phyloP scores from a whole-genome alignment of 176 grass and related monocot species.

The Avena insularis region DNA sequence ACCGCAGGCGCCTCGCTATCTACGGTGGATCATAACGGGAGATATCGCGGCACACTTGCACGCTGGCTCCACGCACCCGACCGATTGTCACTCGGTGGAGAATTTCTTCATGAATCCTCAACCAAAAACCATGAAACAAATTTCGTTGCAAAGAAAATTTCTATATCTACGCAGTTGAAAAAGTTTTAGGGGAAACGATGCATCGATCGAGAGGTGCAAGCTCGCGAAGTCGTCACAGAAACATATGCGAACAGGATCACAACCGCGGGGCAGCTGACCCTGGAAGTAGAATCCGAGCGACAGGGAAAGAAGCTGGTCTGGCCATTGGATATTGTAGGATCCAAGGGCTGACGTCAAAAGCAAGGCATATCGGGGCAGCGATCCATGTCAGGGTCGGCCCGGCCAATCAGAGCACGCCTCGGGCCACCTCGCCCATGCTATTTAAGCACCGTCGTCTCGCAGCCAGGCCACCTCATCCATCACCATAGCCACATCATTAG shows the following conservation, averaged over 20 bases:
- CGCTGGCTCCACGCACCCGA: background rate
- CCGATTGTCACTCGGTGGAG: background rate
- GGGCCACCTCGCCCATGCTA: constrained; percentile 22
- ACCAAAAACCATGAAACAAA: constrained; percentile 16
- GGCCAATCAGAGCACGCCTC: constrained; percentile 50
- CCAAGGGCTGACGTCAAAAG: constrained; percentile 20
- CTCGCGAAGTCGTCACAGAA: constrained; percentile 51
- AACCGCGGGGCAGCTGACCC: background rate
- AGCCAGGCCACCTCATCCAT: background rate
- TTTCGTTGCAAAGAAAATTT: constrained; percentile 40
- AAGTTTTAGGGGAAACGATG: background rate
- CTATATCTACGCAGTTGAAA: rapidly evolving
- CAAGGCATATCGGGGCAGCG: background rate
- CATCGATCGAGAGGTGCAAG: constrained; percentile 5
- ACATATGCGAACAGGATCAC: constrained; percentile 48
- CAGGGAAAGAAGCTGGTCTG: background rate
- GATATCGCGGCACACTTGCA: constrained; percentile 52
- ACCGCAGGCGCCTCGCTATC: no score
- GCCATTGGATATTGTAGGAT: constrained; percentile 31
- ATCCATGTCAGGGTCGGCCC: constrained; percentile 52
- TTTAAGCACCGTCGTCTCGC: constrained; percentile 45
- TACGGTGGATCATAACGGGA: background rate
- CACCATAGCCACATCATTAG: background rate
- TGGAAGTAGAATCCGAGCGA: constrained; percentile 4
- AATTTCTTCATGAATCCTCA: constrained; percentile 18